phyloP scores from a whole-genome alignment of 2,329 filamentous ascomycete species.

The Microdochium trichocladiopsis region DNA sequence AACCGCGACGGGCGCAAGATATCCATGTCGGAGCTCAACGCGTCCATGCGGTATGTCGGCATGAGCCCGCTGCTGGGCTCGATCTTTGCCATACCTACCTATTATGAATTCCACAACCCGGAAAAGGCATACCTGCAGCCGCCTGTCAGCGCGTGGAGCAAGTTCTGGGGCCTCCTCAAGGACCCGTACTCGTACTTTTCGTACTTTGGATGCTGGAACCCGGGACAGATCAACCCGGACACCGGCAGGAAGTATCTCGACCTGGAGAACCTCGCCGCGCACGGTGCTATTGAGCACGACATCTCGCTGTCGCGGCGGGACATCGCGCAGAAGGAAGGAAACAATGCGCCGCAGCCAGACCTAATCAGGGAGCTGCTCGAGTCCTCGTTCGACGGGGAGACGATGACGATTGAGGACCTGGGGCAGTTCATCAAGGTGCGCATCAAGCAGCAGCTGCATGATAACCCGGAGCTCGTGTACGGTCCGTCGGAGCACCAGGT shows the following conservation, averaged over 20 bases:
- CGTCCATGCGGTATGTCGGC: neutral
- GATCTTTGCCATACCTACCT: neutral
- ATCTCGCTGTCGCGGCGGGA: neutral
- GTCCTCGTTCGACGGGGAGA: neutral
- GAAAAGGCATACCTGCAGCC: constrained; percentile 2
- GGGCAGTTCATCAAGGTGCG: neutral
- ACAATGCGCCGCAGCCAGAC: neutral
- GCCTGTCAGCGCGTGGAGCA: neutral
- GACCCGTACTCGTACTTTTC: neutral
- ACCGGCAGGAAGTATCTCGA: neutral
- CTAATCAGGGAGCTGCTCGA: neutral
- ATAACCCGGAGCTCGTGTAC: constrained; percentile 2
- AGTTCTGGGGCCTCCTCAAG: neutral
- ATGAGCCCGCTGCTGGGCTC: neutral
- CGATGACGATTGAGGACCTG: neutral
- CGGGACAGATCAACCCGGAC: neutral
- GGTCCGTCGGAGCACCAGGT: constrained; percentile 1
- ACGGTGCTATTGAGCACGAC: neutral
- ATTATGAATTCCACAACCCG: neutral
- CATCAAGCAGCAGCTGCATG: constrained; percentile 1
- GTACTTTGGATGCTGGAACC: neutral
- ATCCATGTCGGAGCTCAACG: neutral
- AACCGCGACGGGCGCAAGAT: constrained; percentile 1
- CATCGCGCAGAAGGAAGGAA: neutral
- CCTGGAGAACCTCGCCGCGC: neutral